These are phyloP conservation scores for Cutaneotrichosporon sp. DNA, from an alignment of 1,284 basidiomycete genomes.

Conservation along the genomic window DNA sequence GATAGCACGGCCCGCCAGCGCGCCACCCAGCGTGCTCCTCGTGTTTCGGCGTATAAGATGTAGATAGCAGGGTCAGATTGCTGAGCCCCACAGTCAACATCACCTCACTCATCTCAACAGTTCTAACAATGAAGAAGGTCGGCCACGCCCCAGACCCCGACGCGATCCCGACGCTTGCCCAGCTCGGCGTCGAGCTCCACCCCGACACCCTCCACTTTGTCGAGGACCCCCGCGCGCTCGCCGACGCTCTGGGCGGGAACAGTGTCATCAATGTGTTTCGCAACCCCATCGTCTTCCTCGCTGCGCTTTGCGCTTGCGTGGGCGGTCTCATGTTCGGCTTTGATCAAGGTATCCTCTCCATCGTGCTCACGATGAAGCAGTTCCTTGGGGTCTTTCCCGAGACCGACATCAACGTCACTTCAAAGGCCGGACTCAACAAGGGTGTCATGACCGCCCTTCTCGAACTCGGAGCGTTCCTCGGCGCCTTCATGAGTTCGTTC, in stretches of 20 bases:
- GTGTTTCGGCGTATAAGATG: too few relatives aligned
- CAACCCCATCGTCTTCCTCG: conserved; percentile 23
- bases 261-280: conserved; percentile 26
- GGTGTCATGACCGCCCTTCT: conserved; percentile 42
- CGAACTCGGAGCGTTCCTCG: conserved; percentile 44
- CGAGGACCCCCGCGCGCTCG: conserved; percentile 11
- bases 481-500: conserved; percentile 35
- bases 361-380: conserved; percentile 37
- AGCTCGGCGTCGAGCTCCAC: conserved; percentile 11
- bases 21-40: too few relatives aligned
- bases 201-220: conserved; percentile 12
- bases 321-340: conserved; percentile 33
- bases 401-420: conserved; percentile 25
- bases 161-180: conserved; percentile 10
- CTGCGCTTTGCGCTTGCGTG: conserved; percentile 27
- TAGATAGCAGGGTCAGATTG: too few relatives aligned
- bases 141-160: conserved; percentile 13
- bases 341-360: conserved; percentile 43
- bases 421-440: conserved; percentile 31
- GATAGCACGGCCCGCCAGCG: too few relatives aligned
- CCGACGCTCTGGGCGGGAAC: conserved; percentile 15
- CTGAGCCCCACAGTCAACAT: background rate
- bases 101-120: background rate
- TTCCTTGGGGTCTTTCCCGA: conserved; percentile 40
- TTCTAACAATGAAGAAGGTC: conserved; percentile 9